Percentiles rank a stretch among this genome's conserved stretches.
Evolutionary conservation across 2,329 filamentous ascomycete species (phyloP).

Genomic region (Cercospora berteroae): DNA sequence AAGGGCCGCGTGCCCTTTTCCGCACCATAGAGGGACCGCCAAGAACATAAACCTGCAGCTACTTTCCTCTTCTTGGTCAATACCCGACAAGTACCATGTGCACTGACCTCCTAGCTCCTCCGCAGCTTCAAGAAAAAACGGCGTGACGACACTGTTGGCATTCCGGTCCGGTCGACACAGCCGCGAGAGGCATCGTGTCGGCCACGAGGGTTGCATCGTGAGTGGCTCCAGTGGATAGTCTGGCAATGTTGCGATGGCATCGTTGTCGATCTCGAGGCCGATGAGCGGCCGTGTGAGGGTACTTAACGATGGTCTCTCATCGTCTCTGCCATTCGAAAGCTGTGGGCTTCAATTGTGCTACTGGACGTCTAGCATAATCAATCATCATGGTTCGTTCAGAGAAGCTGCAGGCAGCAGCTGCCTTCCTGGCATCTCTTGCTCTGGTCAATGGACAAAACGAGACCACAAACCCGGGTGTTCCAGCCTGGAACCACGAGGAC

Average conservation of each 20-base stretch:
- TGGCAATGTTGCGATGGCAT: conserved; percentile 4
- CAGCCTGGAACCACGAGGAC: conserved; percentile 27
- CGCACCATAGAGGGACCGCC: conserved; percentile 8
- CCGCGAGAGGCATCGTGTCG: background rate
- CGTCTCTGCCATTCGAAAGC: background rate
- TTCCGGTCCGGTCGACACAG: background rate
- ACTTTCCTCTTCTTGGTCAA: conserved; percentile 15
- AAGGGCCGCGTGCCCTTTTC: conserved; percentile 10
- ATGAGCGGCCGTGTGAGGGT: background rate
- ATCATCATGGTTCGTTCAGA: conserved; percentile 16
- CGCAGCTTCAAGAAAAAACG: conserved; percentile 6
- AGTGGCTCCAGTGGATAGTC: conserved; percentile 8
- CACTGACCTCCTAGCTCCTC: conserved; percentile 11
- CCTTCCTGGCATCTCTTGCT: conserved; percentile 19
- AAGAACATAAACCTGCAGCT: conserved; percentile 11
- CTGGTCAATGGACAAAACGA: conserved; percentile 20
- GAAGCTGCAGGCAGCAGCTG: conserved; percentile 17
- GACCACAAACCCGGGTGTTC: conserved; percentile 7
- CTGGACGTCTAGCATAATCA: background rate
- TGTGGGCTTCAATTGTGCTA: background rate
- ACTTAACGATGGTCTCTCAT: conserved; percentile 3
- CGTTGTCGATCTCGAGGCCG: background rate
- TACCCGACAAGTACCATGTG: conserved; percentile 19
- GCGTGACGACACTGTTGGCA: background rate
- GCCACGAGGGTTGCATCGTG: conserved; percentile 12